A percentile compares a stretch with the other conserved stretches of the same genome.
phyloP scores from a whole-genome alignment of 768 basidiomycete genomes.

The Phlebiopsis gigantea region DNA sequence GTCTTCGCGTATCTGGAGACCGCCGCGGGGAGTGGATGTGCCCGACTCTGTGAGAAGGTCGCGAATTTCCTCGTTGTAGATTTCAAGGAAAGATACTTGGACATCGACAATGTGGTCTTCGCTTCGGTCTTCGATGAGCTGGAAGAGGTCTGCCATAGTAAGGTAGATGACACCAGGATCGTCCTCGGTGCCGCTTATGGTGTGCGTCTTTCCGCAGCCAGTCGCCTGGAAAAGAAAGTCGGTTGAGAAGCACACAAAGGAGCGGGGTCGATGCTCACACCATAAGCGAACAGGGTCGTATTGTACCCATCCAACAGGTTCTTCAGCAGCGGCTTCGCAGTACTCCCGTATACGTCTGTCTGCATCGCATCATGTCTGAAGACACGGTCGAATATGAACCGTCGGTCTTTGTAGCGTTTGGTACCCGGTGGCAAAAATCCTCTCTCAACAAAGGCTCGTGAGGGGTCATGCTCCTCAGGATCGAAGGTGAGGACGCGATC shows the following conservation, averaged over 20 bases:
- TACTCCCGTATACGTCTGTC: conserved; percentile 82
- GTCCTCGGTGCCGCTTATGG: conserved; percentile 85
- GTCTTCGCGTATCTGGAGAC: conserved; percentile 91
- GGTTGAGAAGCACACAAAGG: conserved; percentile 1
- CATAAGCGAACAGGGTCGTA: conserved; percentile 97
- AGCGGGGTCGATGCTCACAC: conserved; percentile 52
- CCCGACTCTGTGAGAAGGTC: conserved; percentile 83
- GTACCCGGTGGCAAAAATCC: conserved; percentile 84
- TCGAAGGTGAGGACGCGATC: conserved; percentile 95
- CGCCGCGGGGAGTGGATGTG: conserved; percentile 65
- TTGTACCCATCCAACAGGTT: conserved; percentile 93
- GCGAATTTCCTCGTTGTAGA: conserved; percentile 98
- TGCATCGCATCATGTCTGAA: conserved; percentile 80
- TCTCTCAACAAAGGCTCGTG: conserved; percentile 75
- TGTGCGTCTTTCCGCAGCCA: conserved; percentile 99
- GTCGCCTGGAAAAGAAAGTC: conserved; percentile 67
- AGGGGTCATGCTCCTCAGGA: conserved; percentile 83
- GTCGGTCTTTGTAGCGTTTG: conserved; percentile 92
- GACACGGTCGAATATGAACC: conserved; percentile 96
- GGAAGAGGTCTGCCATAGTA: conserved; percentile 96
- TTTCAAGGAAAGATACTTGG: conserved; percentile 93
- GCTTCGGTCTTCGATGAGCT: conserved; percentile 80
- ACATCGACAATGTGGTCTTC: conserved; percentile 87
- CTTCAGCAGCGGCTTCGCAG: conserved; percentile 78
- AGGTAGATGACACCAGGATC: conserved; percentile 95